Base-by-base conservation (phyloP, 306 rosid species). In the Lotus japonicus region DNA sequence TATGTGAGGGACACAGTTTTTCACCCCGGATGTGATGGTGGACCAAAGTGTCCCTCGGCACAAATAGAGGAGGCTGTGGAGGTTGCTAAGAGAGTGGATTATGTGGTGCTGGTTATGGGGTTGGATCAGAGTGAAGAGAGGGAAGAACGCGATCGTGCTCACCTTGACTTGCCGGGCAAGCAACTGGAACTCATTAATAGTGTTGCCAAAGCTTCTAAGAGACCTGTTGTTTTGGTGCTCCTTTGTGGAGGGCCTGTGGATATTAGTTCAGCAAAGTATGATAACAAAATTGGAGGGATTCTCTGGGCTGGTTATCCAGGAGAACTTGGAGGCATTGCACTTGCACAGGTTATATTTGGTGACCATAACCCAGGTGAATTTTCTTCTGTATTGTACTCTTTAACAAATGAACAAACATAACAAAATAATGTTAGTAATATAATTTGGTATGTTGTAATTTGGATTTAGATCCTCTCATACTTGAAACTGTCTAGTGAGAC, bases 251-350 rank as follows among this genome's bases (percentile, higher is more conserved):
- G 99, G n/a, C 95, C 97, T 5, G 51, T 94, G 5, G 99, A 94
- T 82, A 80, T 90, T 46, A 79, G 92, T 78, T 80, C 77, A 4
- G 90, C 95, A 2, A 94, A 90, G 81, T 7, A 73, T 77, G 50
- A 88, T 50, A 6, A 60, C 59, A 86, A 80, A 68, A 57, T 94
- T 23, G 96, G 99, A 66, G 79, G 99, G 71, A 94, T 94, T 72
- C 51, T 94, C 48, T 94, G 97, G 99, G 99, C 95, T 56, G 99
- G 99, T 75, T 94, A 94, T 84, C 97, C 97, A 0, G 97, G 99
- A 6, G 83, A 90, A 80, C 81, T 82, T 41, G 99, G 99, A 53
- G 96, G 94, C 55, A 62, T 67, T 59, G 99, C 99, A 2, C 74
- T 94, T 70, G 90, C 97, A 5, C 79, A 88, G 54, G 78, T 94